These are phyloP conservation scores for Steccherinum ochraceum DNA, from an alignment of 768 basidiomycete species.

Conservation along the genomic window DNA sequence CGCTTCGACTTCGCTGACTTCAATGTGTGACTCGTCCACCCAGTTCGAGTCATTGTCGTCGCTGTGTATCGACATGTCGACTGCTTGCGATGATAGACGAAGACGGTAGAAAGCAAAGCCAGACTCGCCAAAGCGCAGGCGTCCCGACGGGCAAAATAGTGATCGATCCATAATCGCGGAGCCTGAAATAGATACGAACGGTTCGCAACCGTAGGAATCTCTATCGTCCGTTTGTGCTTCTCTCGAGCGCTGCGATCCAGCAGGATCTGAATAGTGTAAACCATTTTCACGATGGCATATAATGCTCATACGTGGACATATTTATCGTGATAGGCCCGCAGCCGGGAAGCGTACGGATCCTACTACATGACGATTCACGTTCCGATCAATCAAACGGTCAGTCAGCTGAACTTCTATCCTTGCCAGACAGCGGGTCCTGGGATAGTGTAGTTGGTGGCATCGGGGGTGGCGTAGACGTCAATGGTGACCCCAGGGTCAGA, in stretches of 20 bases:
- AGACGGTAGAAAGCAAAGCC: not conserved
- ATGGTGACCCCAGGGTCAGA: constrained; percentile 26
- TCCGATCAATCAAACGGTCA: too few relatives aligned
- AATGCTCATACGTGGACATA: too few relatives aligned
- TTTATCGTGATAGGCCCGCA: too few relatives aligned
- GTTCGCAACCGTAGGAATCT: too few relatives aligned
- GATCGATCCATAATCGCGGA: not conserved
- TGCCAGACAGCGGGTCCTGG: constrained; percentile 18
- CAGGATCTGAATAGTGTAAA: too few relatives aligned
- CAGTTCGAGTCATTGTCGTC: not conserved
- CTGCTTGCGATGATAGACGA: not conserved
- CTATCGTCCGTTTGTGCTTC: too few relatives aligned
- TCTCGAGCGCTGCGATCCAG: too few relatives aligned
- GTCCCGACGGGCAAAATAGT: not conserved
- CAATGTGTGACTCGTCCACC: constrained; percentile 11
- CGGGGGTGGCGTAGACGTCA: constrained; percentile 25
- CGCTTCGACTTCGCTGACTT: constrained; percentile 16
- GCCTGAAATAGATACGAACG: not conserved
- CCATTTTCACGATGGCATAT: too few relatives aligned
- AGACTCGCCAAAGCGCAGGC: not conserved
- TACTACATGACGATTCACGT: too few relatives aligned
- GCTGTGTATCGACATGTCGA: not conserved
- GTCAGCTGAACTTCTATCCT: too few relatives aligned
- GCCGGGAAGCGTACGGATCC: too few relatives aligned
- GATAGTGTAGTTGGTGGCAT: constrained; percentile 28